Percentiles rank a stretch among this genome's conserved stretches.
These are phyloP conservation scores for Apostasia shenzhenica DNA, from an alignment of 106 monocot species.

Conservation along the genomic window DNA sequence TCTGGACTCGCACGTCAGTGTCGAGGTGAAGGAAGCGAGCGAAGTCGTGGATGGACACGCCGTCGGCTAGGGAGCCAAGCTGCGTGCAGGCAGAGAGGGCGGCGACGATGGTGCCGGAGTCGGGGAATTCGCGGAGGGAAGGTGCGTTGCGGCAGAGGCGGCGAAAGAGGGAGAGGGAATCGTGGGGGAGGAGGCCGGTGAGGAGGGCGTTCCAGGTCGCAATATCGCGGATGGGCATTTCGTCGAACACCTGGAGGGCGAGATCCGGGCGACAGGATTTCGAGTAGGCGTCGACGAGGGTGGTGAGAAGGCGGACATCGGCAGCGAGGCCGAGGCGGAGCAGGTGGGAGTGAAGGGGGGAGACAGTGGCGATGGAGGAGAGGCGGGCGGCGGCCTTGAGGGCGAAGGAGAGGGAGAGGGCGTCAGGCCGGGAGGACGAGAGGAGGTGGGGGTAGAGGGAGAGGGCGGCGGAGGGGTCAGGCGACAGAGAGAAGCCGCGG, in stretches of 20 bases:
- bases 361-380: constrained; percentile 15
- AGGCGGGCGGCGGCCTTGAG: constrained; percentile 53
- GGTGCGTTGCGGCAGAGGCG: constrained; percentile 12
- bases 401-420: constrained; percentile 75
- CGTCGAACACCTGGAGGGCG: constrained; percentile 63
- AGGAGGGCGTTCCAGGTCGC: constrained; percentile 84
- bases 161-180: constrained; percentile 49
- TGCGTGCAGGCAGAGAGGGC: constrained; percentile 77
- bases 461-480: constrained; percentile 37
- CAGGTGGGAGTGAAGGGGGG: constrained; percentile 50
- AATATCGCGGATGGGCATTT: constrained; percentile 62
- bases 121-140: constrained; percentile 27
- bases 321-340: constrained; percentile 40
- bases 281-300: constrained; percentile 71
- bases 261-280: constrained; percentile 26
- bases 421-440: constrained; percentile 47
- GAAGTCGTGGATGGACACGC: constrained; percentile 26
- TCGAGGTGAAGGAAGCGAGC: constrained; percentile 22
- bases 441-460: constrained; percentile 36
- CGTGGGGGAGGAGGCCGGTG: constrained; percentile 48
- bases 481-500: constrained; percentile 40
- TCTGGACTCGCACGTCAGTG: constrained; percentile 31
- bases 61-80: constrained; percentile 50
- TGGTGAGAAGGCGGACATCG: constrained; percentile 62
- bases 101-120: constrained; percentile 57